Conservation (phyloP, 148 eudicot genomes). For the Fagopyrum tataricum region DNA sequence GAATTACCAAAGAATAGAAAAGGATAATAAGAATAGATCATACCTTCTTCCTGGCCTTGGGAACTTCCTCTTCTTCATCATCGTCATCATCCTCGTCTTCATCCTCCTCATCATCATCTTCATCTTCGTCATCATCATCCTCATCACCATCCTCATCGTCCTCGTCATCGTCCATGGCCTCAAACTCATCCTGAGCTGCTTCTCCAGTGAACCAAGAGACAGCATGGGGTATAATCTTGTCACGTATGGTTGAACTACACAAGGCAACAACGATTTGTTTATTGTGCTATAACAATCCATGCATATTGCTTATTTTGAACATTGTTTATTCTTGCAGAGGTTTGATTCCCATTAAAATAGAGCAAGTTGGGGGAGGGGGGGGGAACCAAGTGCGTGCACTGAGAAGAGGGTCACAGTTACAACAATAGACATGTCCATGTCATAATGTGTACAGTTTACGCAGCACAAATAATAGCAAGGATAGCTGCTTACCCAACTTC, state of each 20-base stretch:
- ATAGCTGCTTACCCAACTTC: slow-evolving; percentile 67
- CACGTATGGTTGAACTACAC: slow-evolving; percentile 65
- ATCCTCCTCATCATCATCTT: slow-evolving; percentile 52
- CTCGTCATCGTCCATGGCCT: slow-evolving; percentile 34
- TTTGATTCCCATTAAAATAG: too few species aligned
- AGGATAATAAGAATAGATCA: neutral
- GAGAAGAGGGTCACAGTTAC: too few species aligned
- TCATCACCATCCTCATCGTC: slow-evolving; percentile 43
- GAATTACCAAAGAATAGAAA: neutral
- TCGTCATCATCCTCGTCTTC: slow-evolving; percentile 57
- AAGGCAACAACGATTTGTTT: neutral
- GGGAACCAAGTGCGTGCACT: too few species aligned
- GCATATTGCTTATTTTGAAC: neutral
- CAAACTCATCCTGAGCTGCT: slow-evolving; percentile 72
- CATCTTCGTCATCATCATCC: slow-evolving; percentile 50
- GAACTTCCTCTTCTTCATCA: slow-evolving; percentile 41
- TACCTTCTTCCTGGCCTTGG: slow-evolving; percentile 51
- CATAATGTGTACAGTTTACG: neutral
- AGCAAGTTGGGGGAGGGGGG: too few species aligned
- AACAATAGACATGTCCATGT: too few species aligned
- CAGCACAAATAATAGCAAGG: too few species aligned
- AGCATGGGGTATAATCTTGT: slow-evolving; percentile 80
- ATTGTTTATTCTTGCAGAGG: too few species aligned
- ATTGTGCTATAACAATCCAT: neutral
- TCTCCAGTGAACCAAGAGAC: slow-evolving; percentile 96